These are phyloP conservation scores for Diphasiastrum complanatum DNA, from an alignment of 83 land plant genomes.

Conservation along the genomic window DNA sequence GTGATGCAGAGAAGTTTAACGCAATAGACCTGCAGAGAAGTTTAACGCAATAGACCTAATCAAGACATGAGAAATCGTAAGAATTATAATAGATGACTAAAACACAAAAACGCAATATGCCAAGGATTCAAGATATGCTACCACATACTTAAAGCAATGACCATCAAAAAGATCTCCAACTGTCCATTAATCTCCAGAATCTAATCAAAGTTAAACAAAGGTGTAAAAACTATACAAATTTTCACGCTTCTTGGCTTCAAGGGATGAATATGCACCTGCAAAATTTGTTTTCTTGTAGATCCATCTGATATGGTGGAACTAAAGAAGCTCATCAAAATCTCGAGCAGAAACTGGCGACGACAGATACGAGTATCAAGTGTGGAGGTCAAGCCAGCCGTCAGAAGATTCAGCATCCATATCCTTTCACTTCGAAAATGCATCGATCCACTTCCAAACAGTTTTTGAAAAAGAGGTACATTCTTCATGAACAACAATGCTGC, in stretches of 20 bases:
- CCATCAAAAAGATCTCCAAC: not conserved
- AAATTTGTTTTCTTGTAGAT: slow-evolving; percentile 30
- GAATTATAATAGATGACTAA: no score
- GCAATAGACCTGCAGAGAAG: no score
- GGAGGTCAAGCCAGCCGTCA: slow-evolving; percentile 28
- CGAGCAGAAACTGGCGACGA: slow-evolving; percentile 35
- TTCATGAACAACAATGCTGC: slow-evolving; percentile 8
- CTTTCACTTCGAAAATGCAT: slow-evolving; percentile 32
- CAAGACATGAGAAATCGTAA: no score
- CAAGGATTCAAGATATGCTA: not conserved
- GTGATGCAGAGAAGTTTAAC: no score
- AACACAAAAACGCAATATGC: not conserved
- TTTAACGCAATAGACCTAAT: no score
- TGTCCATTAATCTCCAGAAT: not conserved
- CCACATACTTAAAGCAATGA: not conserved
- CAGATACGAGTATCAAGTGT: slow-evolving; percentile 30
- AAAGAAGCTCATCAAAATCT: slow-evolving; percentile 40
- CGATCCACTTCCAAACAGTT: slow-evolving; percentile 40
- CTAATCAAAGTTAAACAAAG: not conserved
- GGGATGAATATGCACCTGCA: slow-evolving; percentile 20
- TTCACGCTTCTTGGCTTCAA: slow-evolving; percentile 7
- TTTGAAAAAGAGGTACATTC: slow-evolving; percentile 35
- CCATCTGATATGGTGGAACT: slow-evolving; percentile 31
- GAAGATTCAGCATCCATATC: slow-evolving; percentile 38
- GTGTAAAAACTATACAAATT: not conserved